Conservation (phyloP, 2,329 filamentous ascomycete genomes). For the Capronia epimyces region DNA sequence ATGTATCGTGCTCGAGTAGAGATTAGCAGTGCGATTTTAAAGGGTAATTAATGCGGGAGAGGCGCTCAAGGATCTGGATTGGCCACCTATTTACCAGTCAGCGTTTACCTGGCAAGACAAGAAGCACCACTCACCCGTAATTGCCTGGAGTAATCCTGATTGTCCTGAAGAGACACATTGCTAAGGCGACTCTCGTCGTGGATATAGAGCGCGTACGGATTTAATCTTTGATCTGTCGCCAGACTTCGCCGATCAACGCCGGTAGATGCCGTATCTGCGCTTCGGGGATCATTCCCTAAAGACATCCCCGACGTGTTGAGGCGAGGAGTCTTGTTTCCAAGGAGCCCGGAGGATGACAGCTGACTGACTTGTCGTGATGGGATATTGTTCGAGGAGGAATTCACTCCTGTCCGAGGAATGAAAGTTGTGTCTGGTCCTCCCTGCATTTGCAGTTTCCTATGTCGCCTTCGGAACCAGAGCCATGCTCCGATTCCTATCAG, state of each 20-base stretch:
- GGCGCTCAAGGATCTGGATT: constrained; percentile 27
- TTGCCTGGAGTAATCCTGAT: constrained; percentile 45
- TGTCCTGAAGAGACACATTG: constrained; percentile 44
- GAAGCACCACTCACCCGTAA: constrained; percentile 21
- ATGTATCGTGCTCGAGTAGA: constrained; percentile 3
- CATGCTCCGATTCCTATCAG: constrained; percentile 38
- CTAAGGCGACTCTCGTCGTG: constrained; percentile 40
- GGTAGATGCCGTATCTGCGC: constrained; percentile 16
- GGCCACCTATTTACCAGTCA: constrained; percentile 22
- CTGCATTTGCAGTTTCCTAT: constrained; percentile 20
- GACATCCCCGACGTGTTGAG: constrained; percentile 24
- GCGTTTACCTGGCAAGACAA: not conserved
- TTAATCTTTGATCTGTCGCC: constrained; percentile 42
- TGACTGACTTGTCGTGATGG: constrained; percentile 30
- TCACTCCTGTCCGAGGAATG: constrained; percentile 17
- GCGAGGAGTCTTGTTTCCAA: constrained; percentile 23
- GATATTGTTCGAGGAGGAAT: constrained; percentile 23
- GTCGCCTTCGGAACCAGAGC: constrained; percentile 38
- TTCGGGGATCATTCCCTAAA: constrained; percentile 16
- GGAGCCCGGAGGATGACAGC: constrained; percentile 28
- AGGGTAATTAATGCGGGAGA: not conserved
- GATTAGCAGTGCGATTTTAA: constrained; percentile 3
- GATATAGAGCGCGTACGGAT: constrained; percentile 39
- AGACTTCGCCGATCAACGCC: constrained; percentile 25
- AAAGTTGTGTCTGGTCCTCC: constrained; percentile 15